Evolutionary conservation across 352 stramenopile species (phyloP), one percentile per base, ranked within the genome.

Genomic region (Phytophthora colocasiae): DNA sequence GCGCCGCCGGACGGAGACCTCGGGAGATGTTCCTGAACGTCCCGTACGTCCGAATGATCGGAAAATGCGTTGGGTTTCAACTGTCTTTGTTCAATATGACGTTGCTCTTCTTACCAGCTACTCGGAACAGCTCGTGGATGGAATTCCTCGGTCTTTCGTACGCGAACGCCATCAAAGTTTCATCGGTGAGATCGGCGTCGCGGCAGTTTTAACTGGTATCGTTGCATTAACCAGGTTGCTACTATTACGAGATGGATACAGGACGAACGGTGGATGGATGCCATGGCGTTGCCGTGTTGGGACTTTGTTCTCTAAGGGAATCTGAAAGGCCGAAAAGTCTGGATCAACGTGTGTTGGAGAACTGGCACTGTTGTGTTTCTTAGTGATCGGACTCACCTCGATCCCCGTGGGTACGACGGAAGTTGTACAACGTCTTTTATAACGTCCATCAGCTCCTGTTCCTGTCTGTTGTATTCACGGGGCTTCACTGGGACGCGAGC

Each of bases 321-420:
- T 44, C n/a, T 46, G 1, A 27, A 26, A 8, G 78, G 76, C 11
- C 49, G 66, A 6, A 47, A 76, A n/a, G 45, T 67, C 1, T 86
- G 77, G 79, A 47, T 83, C 15, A 88, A 88, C 34, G 56, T 83
- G 2, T 86, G n/a, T 86, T 26, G 79, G 79, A 2, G 58, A 77
- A 17, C n/a, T 82, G 12, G 66, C 79, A 2, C 40, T 83, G 51
- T 41, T 82, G 4, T 69, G 47, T 34, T 81, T 88, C 43, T 22
- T 88, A 4, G 10, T 66, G 15, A 80, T 88, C 44, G 75, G 65
- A 2, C 40, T 68, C 34, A 85, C 74, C 1, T 78, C 77, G 3
- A 56, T 83, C 14, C n/a, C 71, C 79, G 17, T 80, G 34, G 41
- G 49, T 85, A 11, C 76, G 79, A 6, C 62, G 79, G 38, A 63